A percentile compares a stretch with the other conserved stretches of the same genome.
phyloP scores from a whole-genome alignment of 2,329 filamentous ascomycete species.

The Pestalotiopsis sp. region DNA sequence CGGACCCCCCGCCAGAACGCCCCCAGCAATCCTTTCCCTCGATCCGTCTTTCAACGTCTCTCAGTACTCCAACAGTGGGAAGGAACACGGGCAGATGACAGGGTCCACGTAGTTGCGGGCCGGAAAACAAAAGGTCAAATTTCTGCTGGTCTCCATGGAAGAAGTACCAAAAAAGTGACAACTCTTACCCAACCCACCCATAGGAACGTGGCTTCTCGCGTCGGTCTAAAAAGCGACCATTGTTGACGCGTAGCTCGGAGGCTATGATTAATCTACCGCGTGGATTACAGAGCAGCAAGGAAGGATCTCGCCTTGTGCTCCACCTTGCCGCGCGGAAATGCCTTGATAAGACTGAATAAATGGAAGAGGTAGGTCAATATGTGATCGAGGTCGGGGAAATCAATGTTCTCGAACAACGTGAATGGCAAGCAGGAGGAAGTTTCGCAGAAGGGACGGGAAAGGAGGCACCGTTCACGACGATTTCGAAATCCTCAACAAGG shows the following conservation, averaged over 20 bases:
- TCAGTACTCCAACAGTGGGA: not conserved
- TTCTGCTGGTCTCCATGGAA: not conserved
- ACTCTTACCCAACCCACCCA: constrained; percentile 13
- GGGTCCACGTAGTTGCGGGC: constrained; percentile 4
- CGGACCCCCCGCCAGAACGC: constrained; percentile 1
- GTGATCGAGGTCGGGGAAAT: not conserved
- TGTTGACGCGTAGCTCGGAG: constrained; percentile 12
- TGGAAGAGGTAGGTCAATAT: not conserved
- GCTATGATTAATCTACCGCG: constrained; percentile 61
- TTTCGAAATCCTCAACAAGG: not conserved
- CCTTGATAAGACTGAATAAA: not conserved
- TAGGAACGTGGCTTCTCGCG: constrained; percentile 12
- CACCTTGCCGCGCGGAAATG: constrained; percentile 70
- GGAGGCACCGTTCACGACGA: not conserved
- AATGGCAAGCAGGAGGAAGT: not conserved
- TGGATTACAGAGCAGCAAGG: constrained; percentile 79
- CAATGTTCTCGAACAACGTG: not conserved
- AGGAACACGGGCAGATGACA: constrained; percentile 8
- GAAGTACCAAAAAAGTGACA: constrained; percentile 3
- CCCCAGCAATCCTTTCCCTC: not conserved
- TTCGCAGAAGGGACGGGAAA: not conserved
- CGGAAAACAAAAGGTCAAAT: constrained; percentile 14
- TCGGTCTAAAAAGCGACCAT: constrained; percentile 14
- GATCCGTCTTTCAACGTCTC: not conserved
- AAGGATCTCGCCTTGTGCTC: constrained; percentile 76